Base-by-base conservation (phyloP, 805 yeast genomes). In the Monosporozyma aerobia region DNA sequence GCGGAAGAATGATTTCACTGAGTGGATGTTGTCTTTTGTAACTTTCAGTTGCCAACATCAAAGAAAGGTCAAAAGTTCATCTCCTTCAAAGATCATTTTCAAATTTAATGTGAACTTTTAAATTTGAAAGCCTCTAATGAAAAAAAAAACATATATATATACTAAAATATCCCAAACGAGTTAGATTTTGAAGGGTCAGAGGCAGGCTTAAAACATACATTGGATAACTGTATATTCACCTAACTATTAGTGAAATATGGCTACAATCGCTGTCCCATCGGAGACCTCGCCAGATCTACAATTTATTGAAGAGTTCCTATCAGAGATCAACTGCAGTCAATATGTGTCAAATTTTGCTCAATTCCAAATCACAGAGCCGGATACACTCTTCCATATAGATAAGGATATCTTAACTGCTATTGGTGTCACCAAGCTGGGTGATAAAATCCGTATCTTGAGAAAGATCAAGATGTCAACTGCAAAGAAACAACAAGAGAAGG, bases 381-480 rank as follows among this genome's bases (percentile, higher is more conserved):
- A 63, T 1, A 61, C 64, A 5, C 43, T 73, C 9, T 62, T 60
- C 16, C 66, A 57, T 49, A 35, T 74, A n/a, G 96, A 87, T 60
- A 73, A 77, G 44, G 73, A 69, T 6, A 79, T 89, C 0, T 74
- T 92, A 52, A 78, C 76, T 48, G 94, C 85, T 53, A 64, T 94
- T 10, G 96, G 96, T 0, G 68, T 92, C 10, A 56, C 60, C n/a
- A 84, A 80, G 57, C 79, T 92, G 14, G 97, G 98, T 1, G 98
- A 94, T 65, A 72, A 97, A 29, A 73, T 92, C 22, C 73, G 85
- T 30, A 68, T 92, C 10, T 80, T 83, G 60, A 72, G 79, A 43
- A 43, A 43, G 30, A 43, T 43, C 25, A 43, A 43, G 25, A 10
- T 4, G 8, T 43, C 23, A 43, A 43, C 45, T 23, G 23, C 29